These are phyloP conservation scores for Ganoderma lucidum DNA, from an alignment of 1,284 basidiomycete species.

Conservation along the genomic window DNA sequence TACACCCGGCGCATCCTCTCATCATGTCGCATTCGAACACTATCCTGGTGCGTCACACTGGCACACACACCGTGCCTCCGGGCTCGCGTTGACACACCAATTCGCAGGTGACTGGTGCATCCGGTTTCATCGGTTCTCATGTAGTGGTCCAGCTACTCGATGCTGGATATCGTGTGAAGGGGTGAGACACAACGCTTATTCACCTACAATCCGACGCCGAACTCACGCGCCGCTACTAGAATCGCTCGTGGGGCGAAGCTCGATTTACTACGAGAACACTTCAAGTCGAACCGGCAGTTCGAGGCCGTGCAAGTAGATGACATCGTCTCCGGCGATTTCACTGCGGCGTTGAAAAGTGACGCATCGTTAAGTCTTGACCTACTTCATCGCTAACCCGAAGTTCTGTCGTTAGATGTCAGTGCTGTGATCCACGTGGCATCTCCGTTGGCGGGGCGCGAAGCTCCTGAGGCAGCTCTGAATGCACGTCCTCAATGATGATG, in stretches of 20 bases:
- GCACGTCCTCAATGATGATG: slow-evolving; percentile 8
- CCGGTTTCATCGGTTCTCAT: slow-evolving; percentile 39
- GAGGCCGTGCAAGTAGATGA: slow-evolving; percentile 35
- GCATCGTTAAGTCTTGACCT: no score
- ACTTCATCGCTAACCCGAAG: not conserved
- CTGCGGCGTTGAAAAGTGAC: slow-evolving; percentile 37
- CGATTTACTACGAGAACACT: slow-evolving; percentile 23
- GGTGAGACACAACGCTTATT: slow-evolving; percentile 21
- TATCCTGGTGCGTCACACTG: not conserved
- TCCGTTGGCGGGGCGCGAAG: slow-evolving; percentile 26
- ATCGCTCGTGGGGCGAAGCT: slow-evolving; percentile 29
- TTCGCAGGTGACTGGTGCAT: slow-evolving; percentile 39
- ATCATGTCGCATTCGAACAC: not conserved
- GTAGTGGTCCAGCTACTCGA: slow-evolving; percentile 37
- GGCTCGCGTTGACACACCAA: not conserved
- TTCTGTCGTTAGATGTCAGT: slow-evolving; percentile 26
- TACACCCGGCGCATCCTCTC: not conserved
- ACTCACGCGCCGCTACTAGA: not conserved
- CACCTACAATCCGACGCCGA: not conserved
- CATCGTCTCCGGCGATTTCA: slow-evolving; percentile 35
- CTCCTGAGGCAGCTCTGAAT: slow-evolving; percentile 18
- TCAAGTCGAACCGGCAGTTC: slow-evolving; percentile 28
- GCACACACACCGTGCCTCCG: not conserved
- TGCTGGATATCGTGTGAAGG: slow-evolving; percentile 39
- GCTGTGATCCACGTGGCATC: slow-evolving; percentile 38